phyloP scores from a whole-genome alignment of 176 grass and related monocot species.

The Cenchrus americanus region DNA sequence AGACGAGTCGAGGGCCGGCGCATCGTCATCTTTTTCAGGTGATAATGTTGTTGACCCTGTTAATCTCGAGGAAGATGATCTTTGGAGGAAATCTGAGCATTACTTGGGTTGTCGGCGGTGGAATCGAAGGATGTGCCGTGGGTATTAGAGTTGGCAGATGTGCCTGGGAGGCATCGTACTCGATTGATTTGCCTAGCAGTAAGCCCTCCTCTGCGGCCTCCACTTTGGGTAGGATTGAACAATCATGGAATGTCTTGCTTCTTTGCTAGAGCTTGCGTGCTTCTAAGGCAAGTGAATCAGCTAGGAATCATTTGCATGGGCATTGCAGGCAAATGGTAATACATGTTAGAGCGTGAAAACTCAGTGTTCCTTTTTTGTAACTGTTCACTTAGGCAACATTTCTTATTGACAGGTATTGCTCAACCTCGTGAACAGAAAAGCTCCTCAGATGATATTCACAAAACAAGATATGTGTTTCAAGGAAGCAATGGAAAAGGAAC shows the following conservation, averaged over 20 bases:
- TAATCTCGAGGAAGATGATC: no score
- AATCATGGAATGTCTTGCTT: no score
- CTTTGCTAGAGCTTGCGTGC: constrained; percentile 49
- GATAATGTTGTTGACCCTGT: no score
- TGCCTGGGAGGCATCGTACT: no score
- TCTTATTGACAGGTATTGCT: constrained; percentile 73
- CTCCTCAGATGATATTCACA: constrained; percentile 67
- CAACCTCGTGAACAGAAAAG: constrained; percentile 74
- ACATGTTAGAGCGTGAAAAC: constrained; percentile 9
- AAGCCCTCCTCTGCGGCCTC: no score
- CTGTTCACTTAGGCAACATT: constrained; percentile 10
- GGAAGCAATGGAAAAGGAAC: constrained; percentile 67
- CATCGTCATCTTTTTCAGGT: no score
- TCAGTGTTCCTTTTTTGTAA: not conserved
- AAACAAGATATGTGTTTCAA: constrained; percentile 63
- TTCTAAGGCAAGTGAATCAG: constrained; percentile 63
- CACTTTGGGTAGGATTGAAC: constrained; percentile 83
- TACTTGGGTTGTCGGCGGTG: no score
- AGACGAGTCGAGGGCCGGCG: no score
- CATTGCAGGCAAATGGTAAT: constrained; percentile 71
- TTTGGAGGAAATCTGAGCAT: no score
- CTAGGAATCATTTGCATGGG: constrained; percentile 58
- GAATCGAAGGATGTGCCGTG: no score
- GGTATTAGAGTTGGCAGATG: no score
- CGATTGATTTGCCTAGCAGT: no score